Base-by-base conservation (phyloP, 1,284 basidiomycete species). In the Moesziomyces parantarcticus region DNA sequence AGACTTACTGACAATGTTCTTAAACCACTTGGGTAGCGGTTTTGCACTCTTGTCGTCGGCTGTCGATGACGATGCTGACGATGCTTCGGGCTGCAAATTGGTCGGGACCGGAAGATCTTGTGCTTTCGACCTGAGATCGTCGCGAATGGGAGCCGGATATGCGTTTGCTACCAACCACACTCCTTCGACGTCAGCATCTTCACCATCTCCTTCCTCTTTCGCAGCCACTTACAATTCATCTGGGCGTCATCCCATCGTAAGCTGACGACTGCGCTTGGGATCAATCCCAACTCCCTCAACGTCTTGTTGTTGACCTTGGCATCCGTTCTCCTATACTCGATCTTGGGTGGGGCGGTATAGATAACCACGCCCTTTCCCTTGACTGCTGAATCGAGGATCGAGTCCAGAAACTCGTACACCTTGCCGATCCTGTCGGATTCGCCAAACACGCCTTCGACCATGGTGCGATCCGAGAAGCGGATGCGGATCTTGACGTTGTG, bases 401-500 rank as follows among this genome's bases (percentile, higher is more conserved):
- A 85, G 22, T 91, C 88, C 45, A 94, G 91, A 75, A 95, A 93
- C 4, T 89, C 90, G 81, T 95, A 95, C 3, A 95, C 88, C 3
- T 89, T 87, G 51, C 88, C 88, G 59, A 95, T 92, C 79, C 91
- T 92, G 80, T 90, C 89, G 1, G 87, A 88, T 6, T 92, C 92
- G 0, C 88, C 87, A 77, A 95, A 94, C 0, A 85, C 84, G 71
- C 88, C 89, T 85, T 96, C 93, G n/a, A 96, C 86, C 80, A 91
- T 89, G 5, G 90, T 92, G 45, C 91, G 88, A 83, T 94, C 92
- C 29, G 89, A 86, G 82, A 95, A 95, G 69, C 88, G 88, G 69
- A 96, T 85, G 21, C 93, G 89, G 69, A 96, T 91, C 0, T 87
- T 90, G 3, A 92, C 92, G 90, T 94, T 68, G 70, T 93, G 91